phyloP scores from a whole-genome alignment of 2,329 filamentous ascomycete genomes.

The Cercospora janseana region DNA sequence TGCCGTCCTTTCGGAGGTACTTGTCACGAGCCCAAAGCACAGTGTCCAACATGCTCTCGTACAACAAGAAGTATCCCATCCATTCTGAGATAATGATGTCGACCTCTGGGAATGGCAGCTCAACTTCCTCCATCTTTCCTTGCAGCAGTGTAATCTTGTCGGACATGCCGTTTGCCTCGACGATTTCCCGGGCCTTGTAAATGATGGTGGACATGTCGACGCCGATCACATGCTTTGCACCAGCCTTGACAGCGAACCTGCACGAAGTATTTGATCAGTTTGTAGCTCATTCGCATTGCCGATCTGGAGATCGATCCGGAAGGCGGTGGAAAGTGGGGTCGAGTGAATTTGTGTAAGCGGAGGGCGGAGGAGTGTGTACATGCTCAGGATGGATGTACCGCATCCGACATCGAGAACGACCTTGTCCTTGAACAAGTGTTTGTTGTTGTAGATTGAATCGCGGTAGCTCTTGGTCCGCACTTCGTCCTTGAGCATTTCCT shows the following conservation, averaged over 20 bases:
- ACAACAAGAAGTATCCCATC: slow-evolving; percentile 99
- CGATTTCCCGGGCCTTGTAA: slow-evolving; percentile 95
- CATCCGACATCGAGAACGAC: slow-evolving; percentile 96
- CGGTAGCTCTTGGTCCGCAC: slow-evolving; percentile 95
- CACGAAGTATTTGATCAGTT: slow-evolving; percentile 15
- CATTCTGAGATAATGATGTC: slow-evolving; percentile 99
- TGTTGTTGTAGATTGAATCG: slow-evolving; percentile 96
- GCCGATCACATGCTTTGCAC: slow-evolving; percentile 96
- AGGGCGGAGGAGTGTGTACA: slow-evolving; percentile 59
- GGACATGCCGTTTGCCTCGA: slow-evolving; percentile 83
- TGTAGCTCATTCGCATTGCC: background rate
- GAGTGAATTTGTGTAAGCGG: slow-evolving; percentile 17
- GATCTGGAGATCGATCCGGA: background rate
- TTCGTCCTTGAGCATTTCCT: slow-evolving; percentile 94
- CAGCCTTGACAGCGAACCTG: slow-evolving; percentile 95
- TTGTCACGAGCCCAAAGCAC: slow-evolving; percentile 93
- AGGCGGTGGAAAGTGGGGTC: background rate
- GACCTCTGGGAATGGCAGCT: slow-evolving; percentile 88
- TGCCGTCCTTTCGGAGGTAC: slow-evolving; percentile 78
- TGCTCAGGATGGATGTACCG: slow-evolving; percentile 96
- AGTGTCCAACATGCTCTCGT: slow-evolving; percentile 98
- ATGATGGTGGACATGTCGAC: slow-evolving; percentile 99
- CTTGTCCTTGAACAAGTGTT: slow-evolving; percentile 88
- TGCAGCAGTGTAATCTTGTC: slow-evolving; percentile 97
- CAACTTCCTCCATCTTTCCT: slow-evolving; percentile 99